Base-by-base conservation (phyloP, 2,329 filamentous ascomycete genomes). In the Corynespora cassiicola region DNA sequence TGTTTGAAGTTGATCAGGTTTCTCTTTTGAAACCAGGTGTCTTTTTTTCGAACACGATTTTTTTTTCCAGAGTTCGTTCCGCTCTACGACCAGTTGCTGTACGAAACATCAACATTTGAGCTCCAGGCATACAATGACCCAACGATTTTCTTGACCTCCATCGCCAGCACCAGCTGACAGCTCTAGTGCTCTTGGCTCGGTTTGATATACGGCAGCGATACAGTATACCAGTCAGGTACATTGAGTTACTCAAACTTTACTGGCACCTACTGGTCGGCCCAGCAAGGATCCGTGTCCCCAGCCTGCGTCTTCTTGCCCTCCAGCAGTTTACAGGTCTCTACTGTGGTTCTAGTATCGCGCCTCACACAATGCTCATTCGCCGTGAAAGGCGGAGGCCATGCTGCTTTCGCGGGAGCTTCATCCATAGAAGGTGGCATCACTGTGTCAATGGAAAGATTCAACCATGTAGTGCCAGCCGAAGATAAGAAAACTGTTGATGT, bases 371-470 rank as follows among this genome's bases (percentile, higher is more conserved):
- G 61, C 30, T 58, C 54, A 66, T 74, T 75, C 37, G 70, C 71
- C 2, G 63, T 76, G 3, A 73, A 71, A 35, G 65, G 69, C 31
- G 73, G 74, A 19, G 74, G 75, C 3, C 74, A 76, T 45, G 64
- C 65, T 14, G 52, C 62, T 3, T 65, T 66, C 39, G 54, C 63
- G 0, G 72, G 72, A 15, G 63, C 66, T 7, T 71, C 70, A 6
- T 73, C 69, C 36, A 70, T 73, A 11, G 51, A 65, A 1, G 55
- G 57, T 18, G 74, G 74, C 3, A 68, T 77, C 7, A 73, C 71
- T 1, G 62, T 77, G 31, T 70, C 70, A 37, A 56, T 76, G 19
- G 59, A 61, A 16, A 47, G 49, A 11, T 40, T 72, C 32, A 61
- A 59, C 25, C 32, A 50, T 5, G 54, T 70, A 2, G 30, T 31